Evolutionary conservation across 345 rosid genomes (phyloP).

Genomic region (Noccaea bulbosa): DNA sequence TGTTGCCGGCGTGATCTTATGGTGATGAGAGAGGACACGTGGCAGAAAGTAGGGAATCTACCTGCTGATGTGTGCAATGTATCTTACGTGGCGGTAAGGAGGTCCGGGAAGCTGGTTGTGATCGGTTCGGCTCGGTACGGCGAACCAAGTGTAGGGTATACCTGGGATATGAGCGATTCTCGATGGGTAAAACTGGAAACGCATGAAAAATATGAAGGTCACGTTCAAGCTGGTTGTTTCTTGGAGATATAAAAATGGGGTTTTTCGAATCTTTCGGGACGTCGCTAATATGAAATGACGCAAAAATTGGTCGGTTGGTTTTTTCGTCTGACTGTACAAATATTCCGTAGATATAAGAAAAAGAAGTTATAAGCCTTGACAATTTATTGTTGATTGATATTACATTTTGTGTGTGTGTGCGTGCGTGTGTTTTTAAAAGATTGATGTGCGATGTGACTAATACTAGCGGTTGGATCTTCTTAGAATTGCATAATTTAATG

Average conservation of each 20-base stretch:
- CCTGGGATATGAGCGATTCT: slow-evolving; percentile 24
- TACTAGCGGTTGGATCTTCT: neutral
- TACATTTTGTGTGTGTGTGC: neutral
- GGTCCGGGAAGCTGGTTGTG: slow-evolving; percentile 52
- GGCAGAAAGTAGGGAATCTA: slow-evolving; percentile 52
- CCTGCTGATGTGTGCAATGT: slow-evolving; percentile 58
- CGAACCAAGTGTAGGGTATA: slow-evolving; percentile 31
- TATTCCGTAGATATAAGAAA: neutral
- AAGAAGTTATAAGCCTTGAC: neutral
- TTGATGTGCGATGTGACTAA: slow-evolving; percentile 9
- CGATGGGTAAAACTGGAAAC: slow-evolving; percentile 33
- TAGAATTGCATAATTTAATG: neutral
- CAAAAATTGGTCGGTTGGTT: slow-evolving; percentile 1
- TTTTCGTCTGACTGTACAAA: slow-evolving; percentile 8
- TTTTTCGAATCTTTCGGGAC: slow-evolving; percentile 11
- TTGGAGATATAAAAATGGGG: slow-evolving; percentile 21
- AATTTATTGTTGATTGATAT: slow-evolving; percentile 3
- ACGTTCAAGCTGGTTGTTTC: slow-evolving; percentile 42
- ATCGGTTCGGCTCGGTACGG: slow-evolving; percentile 55
- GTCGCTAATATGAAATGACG: slow-evolving; percentile 11
- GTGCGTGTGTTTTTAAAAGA: neutral
- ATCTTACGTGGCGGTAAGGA: slow-evolving; percentile 53
- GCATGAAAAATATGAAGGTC: slow-evolving; percentile 28
- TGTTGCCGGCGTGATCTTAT: slow-evolving; percentile 52
- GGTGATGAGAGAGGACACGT: slow-evolving; percentile 36